Evolutionary conservation across 169 alveolate genomes (phyloP).

Genomic region (Eimeria acervulina): DNA sequence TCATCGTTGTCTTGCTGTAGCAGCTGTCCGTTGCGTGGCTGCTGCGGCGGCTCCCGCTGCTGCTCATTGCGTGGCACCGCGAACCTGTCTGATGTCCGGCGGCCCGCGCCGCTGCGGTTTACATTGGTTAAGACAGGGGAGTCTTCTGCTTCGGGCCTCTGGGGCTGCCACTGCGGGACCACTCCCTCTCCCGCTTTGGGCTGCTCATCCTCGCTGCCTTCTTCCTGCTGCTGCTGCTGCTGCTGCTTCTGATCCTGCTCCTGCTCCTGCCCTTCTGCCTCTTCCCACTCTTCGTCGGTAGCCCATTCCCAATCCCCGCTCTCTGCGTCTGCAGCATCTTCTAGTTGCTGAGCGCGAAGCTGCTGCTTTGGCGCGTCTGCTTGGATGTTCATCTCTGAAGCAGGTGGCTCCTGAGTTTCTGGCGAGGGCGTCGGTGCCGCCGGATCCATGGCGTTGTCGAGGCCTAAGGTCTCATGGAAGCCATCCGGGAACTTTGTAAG

Average conservation of each 20-base stretch:
- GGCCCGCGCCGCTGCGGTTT: constrained; percentile 6
- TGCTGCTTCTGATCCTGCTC: constrained; percentile 2
- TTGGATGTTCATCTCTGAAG: neutral
- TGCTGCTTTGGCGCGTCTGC: neutral
- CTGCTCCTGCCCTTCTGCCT: constrained; percentile 5
- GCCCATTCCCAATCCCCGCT: constrained; percentile 42
- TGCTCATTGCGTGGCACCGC: neutral
- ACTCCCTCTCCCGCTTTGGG: constrained; percentile 20
- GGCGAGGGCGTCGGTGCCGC: neutral
- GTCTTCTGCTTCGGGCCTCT: neutral
- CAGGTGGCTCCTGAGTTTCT: neutral
- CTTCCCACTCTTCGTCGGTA: constrained; percentile 24
- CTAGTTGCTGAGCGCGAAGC: constrained; percentile 39
- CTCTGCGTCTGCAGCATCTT: neutral
- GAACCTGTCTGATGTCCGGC: constrained; percentile 27
- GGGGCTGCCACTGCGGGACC: constrained; percentile 18
- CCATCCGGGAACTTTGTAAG: neutral
- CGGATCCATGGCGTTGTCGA: neutral
- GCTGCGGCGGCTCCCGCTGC: neutral
- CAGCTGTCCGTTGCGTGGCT: constrained; percentile 6
- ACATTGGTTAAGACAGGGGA: neutral
- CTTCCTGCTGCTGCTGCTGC: neutral
- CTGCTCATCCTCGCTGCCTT: neutral
- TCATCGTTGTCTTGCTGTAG: neutral
- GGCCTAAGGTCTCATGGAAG: neutral